phyloP scores from a whole-genome alignment of 2,329 filamentous ascomycete species.

The Akanthomyces lecanii region DNA sequence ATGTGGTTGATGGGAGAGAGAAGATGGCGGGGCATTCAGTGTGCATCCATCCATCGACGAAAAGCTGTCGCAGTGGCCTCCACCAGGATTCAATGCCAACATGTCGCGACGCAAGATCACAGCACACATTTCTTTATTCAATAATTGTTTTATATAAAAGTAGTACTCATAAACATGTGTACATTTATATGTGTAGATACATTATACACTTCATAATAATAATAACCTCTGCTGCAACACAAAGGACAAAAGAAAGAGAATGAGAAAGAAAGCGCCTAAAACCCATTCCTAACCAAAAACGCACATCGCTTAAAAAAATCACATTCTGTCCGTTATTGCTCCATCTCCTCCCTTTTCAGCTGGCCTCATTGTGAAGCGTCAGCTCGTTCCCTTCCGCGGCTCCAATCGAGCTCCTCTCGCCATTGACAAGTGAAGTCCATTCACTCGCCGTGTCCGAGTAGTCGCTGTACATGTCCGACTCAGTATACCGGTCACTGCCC shows the following conservation, averaged over 20 bases:
- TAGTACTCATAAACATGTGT: constrained; percentile 7
- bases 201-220: constrained; percentile 18
- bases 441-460: constrained; percentile 43
- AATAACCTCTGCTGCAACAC: constrained; percentile 11
- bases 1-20: constrained; percentile 3
- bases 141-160: not conserved
- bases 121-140: not conserved
- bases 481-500: constrained; percentile 34
- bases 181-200: constrained; percentile 16
- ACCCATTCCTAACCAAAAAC: constrained; percentile 9
- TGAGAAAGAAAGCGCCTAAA: constrained; percentile 10
- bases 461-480: constrained; percentile 36
- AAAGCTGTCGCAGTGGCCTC: not conserved
- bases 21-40: constrained; percentile 5
- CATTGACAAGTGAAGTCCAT: constrained; percentile 44
- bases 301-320: constrained; percentile 13
- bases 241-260: constrained; percentile 15
- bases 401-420: constrained; percentile 24
- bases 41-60: not conserved
- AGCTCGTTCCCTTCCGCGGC: constrained; percentile 32
- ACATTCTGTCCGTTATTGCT: constrained; percentile 1
- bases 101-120: not conserved
- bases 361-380: constrained; percentile 29
- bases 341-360: constrained; percentile 19
- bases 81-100: not conserved